These are phyloP conservation scores for Amphibolis antarctica DNA, from an alignment of 106 monocot species.

Conservation along the genomic window DNA sequence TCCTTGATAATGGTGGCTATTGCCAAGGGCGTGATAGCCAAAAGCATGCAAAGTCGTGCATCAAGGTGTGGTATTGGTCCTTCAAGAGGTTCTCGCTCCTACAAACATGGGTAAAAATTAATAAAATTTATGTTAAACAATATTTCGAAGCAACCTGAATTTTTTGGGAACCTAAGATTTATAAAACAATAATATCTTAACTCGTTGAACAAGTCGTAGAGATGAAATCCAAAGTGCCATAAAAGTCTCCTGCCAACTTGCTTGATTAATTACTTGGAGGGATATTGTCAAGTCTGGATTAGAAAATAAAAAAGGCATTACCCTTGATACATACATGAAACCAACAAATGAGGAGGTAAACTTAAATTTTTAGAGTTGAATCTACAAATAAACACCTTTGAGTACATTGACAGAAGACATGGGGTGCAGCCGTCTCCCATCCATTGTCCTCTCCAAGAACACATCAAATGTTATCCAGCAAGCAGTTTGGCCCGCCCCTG, in stretches of 20 bases:
- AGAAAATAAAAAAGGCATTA: background rate
- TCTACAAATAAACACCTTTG: constrained; percentile 33
- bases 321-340: background rate
- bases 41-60: constrained; percentile 68
- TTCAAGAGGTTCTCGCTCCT: constrained; percentile 73
- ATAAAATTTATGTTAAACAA: background rate
- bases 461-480: constrained; percentile 82
- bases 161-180: background rate
- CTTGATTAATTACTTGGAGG: constrained; percentile 66
- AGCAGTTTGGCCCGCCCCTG: constrained; percentile 31
- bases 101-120: constrained; percentile 5
- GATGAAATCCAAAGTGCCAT: constrained; percentile 85
- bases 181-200: constrained; percentile 26
- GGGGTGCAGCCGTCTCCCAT: constrained; percentile 63
- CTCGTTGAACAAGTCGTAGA: constrained; percentile 79
- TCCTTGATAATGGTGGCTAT: constrained; percentile 48
- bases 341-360: background rate
- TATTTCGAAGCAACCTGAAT: too few species aligned
- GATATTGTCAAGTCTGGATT: constrained; percentile 59
- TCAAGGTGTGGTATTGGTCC: constrained; percentile 84
- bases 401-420: constrained; percentile 65
- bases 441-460: constrained; percentile 81
- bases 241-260: constrained; percentile 96
- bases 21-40: constrained; percentile 70
- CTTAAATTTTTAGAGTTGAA: background rate